Base-by-base conservation (phyloP, 805 yeast genomes). In the Limtongozyma cylindracea region DNA sequence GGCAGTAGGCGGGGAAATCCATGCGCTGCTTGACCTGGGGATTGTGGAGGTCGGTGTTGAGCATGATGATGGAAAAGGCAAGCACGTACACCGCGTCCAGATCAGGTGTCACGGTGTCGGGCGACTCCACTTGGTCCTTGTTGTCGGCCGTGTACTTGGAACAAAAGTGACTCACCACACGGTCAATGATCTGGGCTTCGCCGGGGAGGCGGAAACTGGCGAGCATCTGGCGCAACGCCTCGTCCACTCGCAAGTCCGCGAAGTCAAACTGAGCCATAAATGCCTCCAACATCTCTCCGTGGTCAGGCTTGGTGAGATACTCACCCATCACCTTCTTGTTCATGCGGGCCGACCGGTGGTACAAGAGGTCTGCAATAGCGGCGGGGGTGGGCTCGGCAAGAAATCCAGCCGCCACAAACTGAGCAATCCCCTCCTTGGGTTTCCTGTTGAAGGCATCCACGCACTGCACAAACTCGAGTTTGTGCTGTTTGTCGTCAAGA, bases 171-270 rank as follows among this genome's bases (percentile, higher is more conserved):
- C 84, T 95, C 14, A 88, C 71, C 10, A 84, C 63, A 34, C 94
- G 59, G 41, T 88, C 98, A 39, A 88, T 88, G 41, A 78, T 94
- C 37, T 80, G 96, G 0, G 95, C 73, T 45, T 88, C 99, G 27
- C 99, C 99, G 1, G 96, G 96, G 21, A 88, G 54, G 41, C 98
- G 61, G 38, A 88, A 84, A 11, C 73, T 61, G 25, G 74, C 72
- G 31, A 91, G 52, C 27, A 88, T 43, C 25, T 74, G 55, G 35
- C 99, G 59, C 23, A 88, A 50, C 0, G 94, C 94, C 43, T 84
- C 95, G 42, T 88, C 99, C 3, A 91, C 84, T 35, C 98, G 56
- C 32, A 73, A 49, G 11, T 62, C 71, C 17, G 53, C 49, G 38
- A 82, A 82, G 25, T 82, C 84, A 39, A 84, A 71, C 24, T 65